Percentiles rank a stretch among this genome's conserved stretches.
These are phyloP conservation scores for Eimeria falciformis DNA, from an alignment of 169 alveolate species.

Conservation along the genomic window DNA sequence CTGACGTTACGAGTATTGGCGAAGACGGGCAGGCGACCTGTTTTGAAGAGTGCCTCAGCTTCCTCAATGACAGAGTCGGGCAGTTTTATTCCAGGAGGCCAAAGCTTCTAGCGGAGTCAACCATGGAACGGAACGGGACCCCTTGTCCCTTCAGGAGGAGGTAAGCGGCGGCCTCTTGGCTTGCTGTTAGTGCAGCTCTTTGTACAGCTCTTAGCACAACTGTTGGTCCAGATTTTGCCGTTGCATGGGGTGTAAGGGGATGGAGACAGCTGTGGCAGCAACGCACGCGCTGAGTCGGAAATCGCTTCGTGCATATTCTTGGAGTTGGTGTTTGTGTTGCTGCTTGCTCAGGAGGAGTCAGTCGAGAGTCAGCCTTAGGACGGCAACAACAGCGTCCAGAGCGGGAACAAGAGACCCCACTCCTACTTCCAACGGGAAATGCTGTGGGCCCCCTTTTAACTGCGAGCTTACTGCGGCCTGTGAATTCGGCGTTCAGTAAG, in stretches of 20 bases:
- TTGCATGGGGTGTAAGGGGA: no score
- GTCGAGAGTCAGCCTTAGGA: background rate
- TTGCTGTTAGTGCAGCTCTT: background rate
- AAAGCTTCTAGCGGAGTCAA: background rate
- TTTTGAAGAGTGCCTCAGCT: slow-evolving; percentile 35
- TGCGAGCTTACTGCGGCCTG: background rate
- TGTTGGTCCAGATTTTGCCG: no score
- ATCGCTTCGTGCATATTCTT: no score
- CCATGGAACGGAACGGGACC: background rate
- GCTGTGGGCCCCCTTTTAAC: background rate
- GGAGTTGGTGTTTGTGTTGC: no score
- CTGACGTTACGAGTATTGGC: background rate
- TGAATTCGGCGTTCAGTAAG: background rate
- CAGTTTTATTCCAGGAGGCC: slow-evolving; percentile 23
- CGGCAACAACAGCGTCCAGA: background rate
- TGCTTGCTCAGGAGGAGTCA: background rate
- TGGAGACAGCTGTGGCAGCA: background rate
- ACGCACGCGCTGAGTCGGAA: no score
- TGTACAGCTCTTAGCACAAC: background rate
- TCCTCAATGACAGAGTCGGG: slow-evolving; percentile 37
- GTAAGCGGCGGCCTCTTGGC: background rate
- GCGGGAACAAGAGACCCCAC: background rate
- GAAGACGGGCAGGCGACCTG: slow-evolving; percentile 24
- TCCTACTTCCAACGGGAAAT: background rate
- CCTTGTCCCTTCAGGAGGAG: slow-evolving; percentile 61